Conservation (phyloP, 2,329 filamentous ascomycete species). For the Aspergillus quadrilineatus region DNA sequence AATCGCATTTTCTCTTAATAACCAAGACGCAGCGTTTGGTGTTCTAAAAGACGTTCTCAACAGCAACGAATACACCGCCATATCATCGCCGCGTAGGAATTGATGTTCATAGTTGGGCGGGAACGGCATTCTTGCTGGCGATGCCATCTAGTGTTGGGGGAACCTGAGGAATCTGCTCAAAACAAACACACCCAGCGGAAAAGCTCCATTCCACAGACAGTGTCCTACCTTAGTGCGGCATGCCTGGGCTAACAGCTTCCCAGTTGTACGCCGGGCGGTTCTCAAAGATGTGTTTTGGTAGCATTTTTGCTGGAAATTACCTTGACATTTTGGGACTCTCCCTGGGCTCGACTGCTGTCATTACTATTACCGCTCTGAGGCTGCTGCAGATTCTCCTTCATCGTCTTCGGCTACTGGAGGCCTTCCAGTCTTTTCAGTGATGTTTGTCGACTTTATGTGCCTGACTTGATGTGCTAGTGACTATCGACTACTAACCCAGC, state of each 20-base stretch:
- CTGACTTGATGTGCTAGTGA: background rate
- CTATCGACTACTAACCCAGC: slow-evolving; percentile 4
- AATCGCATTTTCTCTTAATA: background rate
- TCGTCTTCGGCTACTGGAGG: background rate
- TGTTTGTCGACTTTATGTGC: background rate
- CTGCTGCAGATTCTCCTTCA: too few relatives aligned
- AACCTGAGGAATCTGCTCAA: slow-evolving; percentile 20
- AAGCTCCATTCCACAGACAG: slow-evolving; percentile 21
- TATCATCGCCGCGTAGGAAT: background rate
- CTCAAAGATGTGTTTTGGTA: slow-evolving; percentile 14
- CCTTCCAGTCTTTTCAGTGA: background rate
- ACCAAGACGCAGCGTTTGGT: too few relatives aligned
- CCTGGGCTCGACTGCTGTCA: slow-evolving; percentile 16
- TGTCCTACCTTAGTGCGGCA: slow-evolving; percentile 14
- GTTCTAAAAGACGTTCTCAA: too few relatives aligned
- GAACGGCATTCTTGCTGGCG: slow-evolving; percentile 17
- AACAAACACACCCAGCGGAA: slow-evolving; percentile 20
- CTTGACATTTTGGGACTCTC: slow-evolving; percentile 6
- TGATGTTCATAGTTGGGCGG: slow-evolving; percentile 11
- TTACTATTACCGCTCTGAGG: background rate
- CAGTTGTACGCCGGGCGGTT: slow-evolving; percentile 4
- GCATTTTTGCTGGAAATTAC: slow-evolving; percentile 17
- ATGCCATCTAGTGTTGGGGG: slow-evolving; percentile 15
- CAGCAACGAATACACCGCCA: too few relatives aligned
- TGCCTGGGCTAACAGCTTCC: slow-evolving; percentile 8